These are phyloP conservation scores for Amanita rubescens DNA, from an alignment of 768 basidiomycete genomes.

Conservation along the genomic window DNA sequence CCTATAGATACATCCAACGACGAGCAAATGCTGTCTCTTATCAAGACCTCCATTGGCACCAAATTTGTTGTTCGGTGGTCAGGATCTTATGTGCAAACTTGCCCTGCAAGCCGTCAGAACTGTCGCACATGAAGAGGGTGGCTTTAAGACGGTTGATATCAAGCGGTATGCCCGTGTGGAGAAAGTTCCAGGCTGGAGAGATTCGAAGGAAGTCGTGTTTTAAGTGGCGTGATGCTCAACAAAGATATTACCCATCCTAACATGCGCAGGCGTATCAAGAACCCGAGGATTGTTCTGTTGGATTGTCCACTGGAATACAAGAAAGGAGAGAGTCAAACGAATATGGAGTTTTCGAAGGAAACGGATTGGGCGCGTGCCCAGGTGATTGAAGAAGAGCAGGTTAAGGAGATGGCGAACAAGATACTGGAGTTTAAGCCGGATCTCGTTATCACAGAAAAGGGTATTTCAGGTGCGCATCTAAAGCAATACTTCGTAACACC, in stretches of 20 bases:
- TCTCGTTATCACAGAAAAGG: conserved; percentile 95
- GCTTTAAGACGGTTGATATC: conserved; percentile 88
- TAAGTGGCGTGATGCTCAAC: conserved; percentile 94
- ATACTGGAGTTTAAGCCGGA: conserved; percentile 94
- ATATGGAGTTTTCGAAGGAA: conserved; percentile 96
- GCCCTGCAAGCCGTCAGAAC: conserved; percentile 89
- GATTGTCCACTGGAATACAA: conserved; percentile 98
- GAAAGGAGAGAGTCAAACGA: conserved; percentile 97
- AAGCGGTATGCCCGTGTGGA: conserved; percentile 98
- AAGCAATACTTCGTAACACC: not conserved
- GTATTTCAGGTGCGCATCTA: conserved; percentile 71
- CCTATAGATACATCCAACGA: conserved; percentile 86
- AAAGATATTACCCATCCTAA: conserved; percentile 98
- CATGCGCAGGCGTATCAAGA: conserved; percentile 87
- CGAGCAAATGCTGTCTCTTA: conserved; percentile 88
- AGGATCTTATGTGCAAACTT: conserved; percentile 93
- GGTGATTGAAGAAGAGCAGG: conserved; percentile 95
- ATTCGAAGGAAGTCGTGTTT: conserved; percentile 87
- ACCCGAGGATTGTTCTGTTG: conserved; percentile 82
- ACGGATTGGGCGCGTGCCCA: conserved; percentile 88
- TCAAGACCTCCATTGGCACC: conserved; percentile 98
- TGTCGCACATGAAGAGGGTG: conserved; percentile 71
- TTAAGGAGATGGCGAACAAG: conserved; percentile 77
- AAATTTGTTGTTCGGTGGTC: conserved; percentile 97
- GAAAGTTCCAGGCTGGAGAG: conserved; percentile 95